Percentiles rank a stretch among this genome's conserved stretches.
These are phyloP conservation scores for Ceratocystis colombiana DNA, from an alignment of 2,329 filamentous ascomycete genomes.

Conservation along the genomic window DNA sequence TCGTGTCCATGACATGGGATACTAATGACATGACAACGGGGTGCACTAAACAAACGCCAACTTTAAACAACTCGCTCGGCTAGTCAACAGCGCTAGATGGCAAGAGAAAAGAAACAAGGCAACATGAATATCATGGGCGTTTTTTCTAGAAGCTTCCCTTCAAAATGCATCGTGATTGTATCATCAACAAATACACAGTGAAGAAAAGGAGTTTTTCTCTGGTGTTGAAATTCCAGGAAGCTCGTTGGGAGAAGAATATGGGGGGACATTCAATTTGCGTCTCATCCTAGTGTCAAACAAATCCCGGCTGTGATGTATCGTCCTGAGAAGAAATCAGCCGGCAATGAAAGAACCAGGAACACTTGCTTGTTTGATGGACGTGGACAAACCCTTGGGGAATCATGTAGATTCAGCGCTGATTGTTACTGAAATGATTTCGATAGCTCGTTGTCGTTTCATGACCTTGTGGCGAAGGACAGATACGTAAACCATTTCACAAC, in stretches of 20 bases:
- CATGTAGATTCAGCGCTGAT: conserved; percentile 22
- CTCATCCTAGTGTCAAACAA: conserved; percentile 23
- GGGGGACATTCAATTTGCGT: conserved; percentile 22
- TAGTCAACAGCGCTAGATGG: neutral
- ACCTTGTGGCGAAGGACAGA: conserved; percentile 18
- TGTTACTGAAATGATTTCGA: conserved; percentile 20
- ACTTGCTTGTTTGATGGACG: conserved; percentile 14
- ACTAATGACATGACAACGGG: neutral
- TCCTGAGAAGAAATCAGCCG: conserved; percentile 15
- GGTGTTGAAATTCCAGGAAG: conserved; percentile 7
- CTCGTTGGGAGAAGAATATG: neutral
- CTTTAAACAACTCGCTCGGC: neutral
- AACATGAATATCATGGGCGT: conserved; percentile 15
- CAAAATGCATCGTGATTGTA: neutral
- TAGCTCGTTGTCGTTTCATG: conserved; percentile 10
- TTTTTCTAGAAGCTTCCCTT: conserved; percentile 17
- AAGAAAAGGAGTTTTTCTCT: neutral
- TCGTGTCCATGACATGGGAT: neutral
- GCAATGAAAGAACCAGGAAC: conserved; percentile 23
- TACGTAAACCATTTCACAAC: conserved; percentile 24
- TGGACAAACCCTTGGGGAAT: conserved; percentile 23
- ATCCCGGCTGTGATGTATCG: conserved; percentile 17
- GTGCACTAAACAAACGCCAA: conserved; percentile 6
- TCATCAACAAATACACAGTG: conserved; percentile 1
- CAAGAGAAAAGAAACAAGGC: conserved; percentile 8